Evolutionary conservation across 345 rosid genomes (phyloP).

Genomic region (Linum usitatissimum): DNA sequence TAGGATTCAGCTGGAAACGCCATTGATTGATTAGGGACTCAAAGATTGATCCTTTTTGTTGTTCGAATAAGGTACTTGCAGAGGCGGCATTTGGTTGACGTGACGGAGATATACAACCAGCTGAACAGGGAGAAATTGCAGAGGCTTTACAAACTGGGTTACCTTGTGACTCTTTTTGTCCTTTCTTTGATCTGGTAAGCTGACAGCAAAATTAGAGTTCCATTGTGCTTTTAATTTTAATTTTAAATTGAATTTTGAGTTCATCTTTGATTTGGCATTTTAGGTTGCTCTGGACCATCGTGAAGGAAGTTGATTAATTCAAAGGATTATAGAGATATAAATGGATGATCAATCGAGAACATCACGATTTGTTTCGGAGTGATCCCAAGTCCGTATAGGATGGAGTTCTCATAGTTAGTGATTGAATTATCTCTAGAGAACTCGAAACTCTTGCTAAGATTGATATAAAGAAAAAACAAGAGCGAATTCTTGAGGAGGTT

Average conservation of each 20-base stretch:
- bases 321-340: too few species aligned
- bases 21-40: background rate
- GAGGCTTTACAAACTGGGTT: slow-evolving; percentile 9
- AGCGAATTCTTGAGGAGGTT: too few species aligned
- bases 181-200: slow-evolving; percentile 13
- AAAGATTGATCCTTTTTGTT: background rate
- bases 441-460: too few species aligned
- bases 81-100: slow-evolving; percentile 11
- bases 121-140: slow-evolving; percentile 6
- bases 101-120: slow-evolving; percentile 16
- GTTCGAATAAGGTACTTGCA: slow-evolving; percentile 3
- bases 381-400: too few species aligned
- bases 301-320: background rate
- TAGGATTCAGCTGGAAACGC: background rate
- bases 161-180: slow-evolving; percentile 4
- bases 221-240: background rate
- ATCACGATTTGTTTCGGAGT: too few species aligned
- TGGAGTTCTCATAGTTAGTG: too few species aligned
- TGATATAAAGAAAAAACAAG: too few species aligned
- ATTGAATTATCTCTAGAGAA: too few species aligned
- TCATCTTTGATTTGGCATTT: background rate
- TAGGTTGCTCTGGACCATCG: slow-evolving; percentile 11
- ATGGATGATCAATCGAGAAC: too few species aligned
- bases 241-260: background rate
- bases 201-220: background rate